phyloP scores from a whole-genome alignment of 768 basidiomycete genomes.

The Trametes cubensis region DNA sequence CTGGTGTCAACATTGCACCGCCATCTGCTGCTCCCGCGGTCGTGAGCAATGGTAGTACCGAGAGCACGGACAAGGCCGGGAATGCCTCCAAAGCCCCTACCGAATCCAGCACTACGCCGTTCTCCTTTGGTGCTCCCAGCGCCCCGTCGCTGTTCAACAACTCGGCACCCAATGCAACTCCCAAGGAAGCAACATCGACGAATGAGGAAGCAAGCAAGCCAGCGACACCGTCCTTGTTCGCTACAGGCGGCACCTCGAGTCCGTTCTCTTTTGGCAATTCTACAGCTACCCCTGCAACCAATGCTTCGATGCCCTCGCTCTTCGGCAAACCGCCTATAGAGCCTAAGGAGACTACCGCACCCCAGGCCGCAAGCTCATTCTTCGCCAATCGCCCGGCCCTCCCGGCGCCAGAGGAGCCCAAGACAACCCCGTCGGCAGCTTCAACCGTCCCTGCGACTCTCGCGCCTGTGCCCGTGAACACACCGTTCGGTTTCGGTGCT shows the following conservation, averaged over 20 bases:
- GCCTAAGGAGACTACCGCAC: constrained; percentile 2
- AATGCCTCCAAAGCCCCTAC: background rate
- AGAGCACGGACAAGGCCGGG: background rate
- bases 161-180: background rate
- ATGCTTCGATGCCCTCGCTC: background rate
- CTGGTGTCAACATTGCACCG: constrained; percentile 21
- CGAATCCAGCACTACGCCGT: background rate
- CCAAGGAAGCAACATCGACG: background rate
- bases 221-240: constrained; percentile 9
- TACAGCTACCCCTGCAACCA: background rate
- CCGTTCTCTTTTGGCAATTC: constrained; percentile 9
- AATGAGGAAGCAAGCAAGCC: constrained; percentile 13
- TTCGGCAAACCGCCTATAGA: constrained; percentile 7
- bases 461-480: background rate
- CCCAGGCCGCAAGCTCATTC: background rate
- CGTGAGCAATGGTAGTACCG: background rate
- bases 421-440: background rate
- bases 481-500: constrained; percentile 10
- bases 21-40: constrained; percentile 31
- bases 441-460: background rate
- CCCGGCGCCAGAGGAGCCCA: background rate
- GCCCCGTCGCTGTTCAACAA: background rate
- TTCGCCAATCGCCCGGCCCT: background rate
- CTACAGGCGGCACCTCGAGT: background rate
- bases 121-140: constrained; percentile 2